Evolutionary conservation across 768 basidiomycete species (phyloP).

Genomic region (Rhodotorula toruloides): DNA sequence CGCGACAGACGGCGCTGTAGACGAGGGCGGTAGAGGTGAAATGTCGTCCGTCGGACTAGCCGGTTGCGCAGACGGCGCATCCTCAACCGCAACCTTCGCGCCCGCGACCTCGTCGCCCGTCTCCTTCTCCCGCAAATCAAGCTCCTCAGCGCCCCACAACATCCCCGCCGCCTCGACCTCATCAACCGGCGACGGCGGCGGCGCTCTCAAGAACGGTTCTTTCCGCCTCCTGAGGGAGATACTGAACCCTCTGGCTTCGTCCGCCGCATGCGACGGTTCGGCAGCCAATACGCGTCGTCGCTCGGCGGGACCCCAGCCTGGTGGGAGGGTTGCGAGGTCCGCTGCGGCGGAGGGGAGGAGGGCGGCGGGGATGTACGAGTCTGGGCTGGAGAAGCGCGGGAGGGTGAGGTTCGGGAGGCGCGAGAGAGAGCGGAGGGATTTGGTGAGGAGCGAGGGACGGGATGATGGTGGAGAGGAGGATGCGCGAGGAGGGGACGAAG

Average conservation of each 20-base stretch:
- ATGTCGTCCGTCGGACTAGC: slow-evolving; percentile 1
- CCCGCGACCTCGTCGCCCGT: slow-evolving; percentile 4
- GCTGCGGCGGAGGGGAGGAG: background rate
- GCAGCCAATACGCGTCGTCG: slow-evolving; percentile 21
- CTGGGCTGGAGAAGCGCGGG: slow-evolving; percentile 8
- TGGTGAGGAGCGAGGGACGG: slow-evolving; percentile 24
- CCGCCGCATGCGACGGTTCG: slow-evolving; percentile 27
- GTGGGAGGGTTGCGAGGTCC: background rate
- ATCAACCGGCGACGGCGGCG: background rate
- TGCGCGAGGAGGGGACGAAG: background rate
- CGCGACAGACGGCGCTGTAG: no score
- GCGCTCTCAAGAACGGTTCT: background rate
- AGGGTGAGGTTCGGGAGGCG: slow-evolving; percentile 27
- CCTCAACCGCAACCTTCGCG: no score
- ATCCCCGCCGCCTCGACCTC: background rate
- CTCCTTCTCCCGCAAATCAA: background rate
- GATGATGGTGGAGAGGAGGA: background rate
- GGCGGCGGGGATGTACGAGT: slow-evolving; percentile 3
- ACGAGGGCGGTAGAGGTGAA: slow-evolving; percentile 1
- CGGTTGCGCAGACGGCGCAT: background rate
- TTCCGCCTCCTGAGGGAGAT: no score
- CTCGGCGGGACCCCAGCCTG: slow-evolving; percentile 29
- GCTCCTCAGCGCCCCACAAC: background rate
- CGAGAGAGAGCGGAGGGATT: slow-evolving; percentile 28
- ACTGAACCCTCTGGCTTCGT: slow-evolving; percentile 18